Evolutionary conservation across 192 early-diverging fungal species (phyloP).

Genomic region (Chytriomyces confervae): DNA sequence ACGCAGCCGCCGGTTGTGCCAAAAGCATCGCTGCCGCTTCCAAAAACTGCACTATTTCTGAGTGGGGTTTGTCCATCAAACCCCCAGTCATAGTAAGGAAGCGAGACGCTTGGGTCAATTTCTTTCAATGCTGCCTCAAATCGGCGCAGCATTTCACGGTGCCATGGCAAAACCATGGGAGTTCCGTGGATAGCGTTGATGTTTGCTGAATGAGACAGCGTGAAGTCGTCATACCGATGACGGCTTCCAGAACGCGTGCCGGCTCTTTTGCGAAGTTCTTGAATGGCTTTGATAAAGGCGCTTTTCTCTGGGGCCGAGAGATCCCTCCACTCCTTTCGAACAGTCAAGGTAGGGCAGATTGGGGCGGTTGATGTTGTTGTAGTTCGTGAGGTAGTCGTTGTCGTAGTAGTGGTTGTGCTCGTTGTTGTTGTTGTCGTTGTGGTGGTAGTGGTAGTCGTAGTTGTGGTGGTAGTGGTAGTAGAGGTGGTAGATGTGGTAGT

Average conservation of each 20-base stretch:
- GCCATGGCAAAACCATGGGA: constrained; percentile 40
- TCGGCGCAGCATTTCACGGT: constrained; percentile 37
- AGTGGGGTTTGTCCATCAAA: not conserved
- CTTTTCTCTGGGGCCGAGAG: not conserved
- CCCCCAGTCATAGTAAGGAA: constrained; percentile 57
- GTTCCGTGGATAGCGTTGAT: constrained; percentile 4
- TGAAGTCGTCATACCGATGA: constrained; percentile 11
- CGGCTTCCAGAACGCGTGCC: not conserved
- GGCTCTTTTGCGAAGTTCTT: not conserved
- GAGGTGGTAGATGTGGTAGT: too few species aligned
- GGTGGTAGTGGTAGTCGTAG: too few species aligned
- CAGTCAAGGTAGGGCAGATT: not conserved
- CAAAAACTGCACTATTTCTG: not conserved
- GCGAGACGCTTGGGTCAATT: constrained; percentile 44
- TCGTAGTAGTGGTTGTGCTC: too few species aligned
- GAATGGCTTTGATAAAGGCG: constrained; percentile 19
- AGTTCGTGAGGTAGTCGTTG: too few species aligned
- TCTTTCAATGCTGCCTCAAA: constrained; percentile 42
- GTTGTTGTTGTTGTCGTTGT: too few species aligned
- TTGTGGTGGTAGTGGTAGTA: too few species aligned
- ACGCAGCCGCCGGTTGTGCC: not conserved
- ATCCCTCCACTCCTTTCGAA: constrained; percentile 20
- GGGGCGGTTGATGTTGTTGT: not conserved
- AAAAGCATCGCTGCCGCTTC: not conserved
- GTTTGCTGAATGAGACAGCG: not conserved